Conservation (phyloP, 2,329 filamentous ascomycete genomes). For the Penicillium sp. region DNA sequence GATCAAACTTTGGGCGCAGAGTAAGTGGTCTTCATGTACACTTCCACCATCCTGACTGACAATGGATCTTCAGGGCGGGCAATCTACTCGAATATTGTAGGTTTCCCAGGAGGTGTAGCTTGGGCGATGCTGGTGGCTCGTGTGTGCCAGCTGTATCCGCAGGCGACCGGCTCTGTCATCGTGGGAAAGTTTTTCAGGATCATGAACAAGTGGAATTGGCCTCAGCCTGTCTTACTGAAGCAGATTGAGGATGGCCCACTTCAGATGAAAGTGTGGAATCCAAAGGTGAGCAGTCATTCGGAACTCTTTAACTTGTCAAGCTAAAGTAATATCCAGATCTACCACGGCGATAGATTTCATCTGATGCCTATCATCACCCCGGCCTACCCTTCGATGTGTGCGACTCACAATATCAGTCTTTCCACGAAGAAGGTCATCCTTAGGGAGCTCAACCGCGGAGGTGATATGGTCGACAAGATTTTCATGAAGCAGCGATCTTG, state of each 20-base stretch:
- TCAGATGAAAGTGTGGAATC: conserved; percentile 90
- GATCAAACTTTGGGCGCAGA: conserved; percentile 95
- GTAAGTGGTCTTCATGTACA: conserved; percentile 34
- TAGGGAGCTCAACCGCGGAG: conserved; percentile 75
- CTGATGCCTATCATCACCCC: conserved; percentile 98
- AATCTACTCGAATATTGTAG: conserved; percentile 94
- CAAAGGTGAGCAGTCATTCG: conserved; percentile 60
- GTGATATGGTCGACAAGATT: conserved; percentile 76
- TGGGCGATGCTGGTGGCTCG: conserved; percentile 98
- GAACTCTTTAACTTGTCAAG: neutral
- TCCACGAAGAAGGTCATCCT: conserved; percentile 85
- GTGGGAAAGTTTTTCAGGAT: conserved; percentile 94
- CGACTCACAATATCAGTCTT: conserved; percentile 87
- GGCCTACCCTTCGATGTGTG: conserved; percentile 96
- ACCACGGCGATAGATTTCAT: conserved; percentile 78
- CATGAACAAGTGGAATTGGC: conserved; percentile 90
- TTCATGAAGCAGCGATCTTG: conserved; percentile 74
- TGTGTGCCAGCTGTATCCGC: conserved; percentile 94
- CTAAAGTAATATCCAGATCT: conserved; percentile 56
- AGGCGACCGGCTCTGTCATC: conserved; percentile 83
- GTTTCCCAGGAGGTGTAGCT: conserved; percentile 93
- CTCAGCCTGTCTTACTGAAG: conserved; percentile 88
- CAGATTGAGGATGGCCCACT: conserved; percentile 79
- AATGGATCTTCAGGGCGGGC: conserved; percentile 60
- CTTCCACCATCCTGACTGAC: conserved; percentile 1